Evolutionary conservation across 441 rosid genomes (phyloP).

Genomic region (Theobroma grandiflorum): DNA sequence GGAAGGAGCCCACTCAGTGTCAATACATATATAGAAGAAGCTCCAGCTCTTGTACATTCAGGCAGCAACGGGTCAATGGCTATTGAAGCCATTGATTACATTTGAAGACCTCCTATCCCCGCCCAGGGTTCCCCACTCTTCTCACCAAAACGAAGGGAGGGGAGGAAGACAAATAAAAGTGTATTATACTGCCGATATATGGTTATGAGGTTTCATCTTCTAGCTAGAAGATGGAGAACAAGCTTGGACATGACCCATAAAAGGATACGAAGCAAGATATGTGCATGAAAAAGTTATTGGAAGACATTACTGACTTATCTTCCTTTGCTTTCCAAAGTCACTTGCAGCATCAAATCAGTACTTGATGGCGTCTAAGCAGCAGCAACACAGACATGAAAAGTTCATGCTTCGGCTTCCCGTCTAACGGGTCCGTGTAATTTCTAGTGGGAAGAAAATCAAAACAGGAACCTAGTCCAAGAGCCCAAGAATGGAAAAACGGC

Average conservation of each 20-base stretch:
- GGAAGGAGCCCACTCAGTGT: too few species aligned
- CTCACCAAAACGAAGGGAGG: not conserved
- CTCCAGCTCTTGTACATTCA: too few species aligned
- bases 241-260: not conserved
- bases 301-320: not conserved
- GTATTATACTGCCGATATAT: not conserved
- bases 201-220: not conserved
- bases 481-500: slow-evolving; percentile 79
- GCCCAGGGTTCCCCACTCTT: not conserved
- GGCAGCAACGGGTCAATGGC: not conserved
- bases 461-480: slow-evolving; percentile 69
- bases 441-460: slow-evolving; percentile 37
- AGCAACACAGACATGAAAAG: not conserved
- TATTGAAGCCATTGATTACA: not conserved
- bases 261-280: not conserved
- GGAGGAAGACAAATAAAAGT: not conserved
- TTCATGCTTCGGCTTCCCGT: not conserved
- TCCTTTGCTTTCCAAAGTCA: not conserved
- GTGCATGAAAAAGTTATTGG: not conserved
- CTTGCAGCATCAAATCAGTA: not conserved
- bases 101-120: not conserved
- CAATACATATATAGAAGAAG: not conserved
- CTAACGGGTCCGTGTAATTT: not conserved
- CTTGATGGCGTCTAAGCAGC: not conserved
- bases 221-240: not conserved